Evolutionary conservation across 176 grass and related monocot species (phyloP), one percentile per base, ranked within the genome.

Genomic region (Elymus sibiricus): DNA sequence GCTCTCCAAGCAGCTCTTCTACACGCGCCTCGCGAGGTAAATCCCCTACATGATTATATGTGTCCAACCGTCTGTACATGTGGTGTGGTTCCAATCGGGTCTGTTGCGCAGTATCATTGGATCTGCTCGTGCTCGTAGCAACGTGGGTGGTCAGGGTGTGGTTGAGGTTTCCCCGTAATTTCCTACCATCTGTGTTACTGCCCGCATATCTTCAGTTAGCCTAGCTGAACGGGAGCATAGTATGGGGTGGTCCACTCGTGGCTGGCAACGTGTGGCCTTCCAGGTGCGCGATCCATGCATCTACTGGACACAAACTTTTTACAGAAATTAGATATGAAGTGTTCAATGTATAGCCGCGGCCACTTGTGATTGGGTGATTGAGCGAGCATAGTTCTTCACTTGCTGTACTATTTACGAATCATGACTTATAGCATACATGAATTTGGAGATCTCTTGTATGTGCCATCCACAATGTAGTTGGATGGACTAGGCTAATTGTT

Each of bases 1-100:
- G 70, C 87, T 98, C 85, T 98, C 95, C 77, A 95, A 94, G 79
- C 89, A 98, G 84, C 91, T 98, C 62, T 95, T 95, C 82, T 98
- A 95, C 90, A 98, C 95, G 5, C 95, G 95, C 49, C 88, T 98
- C 76, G 93, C 90, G 29, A 98, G 95, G 95, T 95, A 75, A 88
- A 35, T 14, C 79, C 38, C 19, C 14, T 44, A 2, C 9, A 5
- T 14, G 56, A 75, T 49, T 6, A 34, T 53, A 4, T 73, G 13
- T 75, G 43, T 19, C 25, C 42, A 51, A 75, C 43, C 7, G 11
- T 29, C 22, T 84, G 5, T 31, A 44, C 28, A 37, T 53, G 40
- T 64, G 27, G 35, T 35, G 12, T 76, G 11, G 61, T 70, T 87
- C 58, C 34, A 58, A 13, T 35, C 21, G 58, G 11, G 29, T 5